Base-by-base conservation (phyloP, 2,329 filamentous ascomycete species). In the Trichoderma polysporum region DNA sequence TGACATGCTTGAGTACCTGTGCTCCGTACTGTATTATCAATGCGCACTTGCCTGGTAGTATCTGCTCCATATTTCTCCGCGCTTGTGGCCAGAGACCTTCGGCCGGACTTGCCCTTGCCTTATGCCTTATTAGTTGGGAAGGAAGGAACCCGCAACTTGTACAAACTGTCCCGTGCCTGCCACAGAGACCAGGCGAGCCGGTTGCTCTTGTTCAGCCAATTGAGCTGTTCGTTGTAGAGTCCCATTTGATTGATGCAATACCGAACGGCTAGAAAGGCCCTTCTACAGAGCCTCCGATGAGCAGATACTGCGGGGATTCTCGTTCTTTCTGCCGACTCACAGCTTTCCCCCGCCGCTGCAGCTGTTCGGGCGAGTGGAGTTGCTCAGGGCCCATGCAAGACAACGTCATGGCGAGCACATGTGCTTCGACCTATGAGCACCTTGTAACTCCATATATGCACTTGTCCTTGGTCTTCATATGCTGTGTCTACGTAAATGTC, bases 11-110 rank as follows among this genome's bases (percentile, higher is more conserved):
- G n/a, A n/a, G n/a, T n/a, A n/a, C n/a, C n/a, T n/a, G n/a, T n/a
- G n/a, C n/a, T n/a, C n/a, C n/a, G n/a, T n/a, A n/a, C n/a, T n/a
- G n/a, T n/a, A n/a, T n/a, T n/a, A n/a, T n/a, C n/a, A n/a, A n/a
- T n/a, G n/a, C n/a, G n/a, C n/a, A n/a, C n/a, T n/a, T n/a, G n/a
- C n/a, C n/a, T n/a, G n/a, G n/a, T n/a, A n/a, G n/a, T n/a, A n/a
- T n/a, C n/a, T 41, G 47, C 59, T 29, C 59, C 59, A 53, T 45
- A 54, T 63, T 63, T 63, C 47, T 63, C 47, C 60, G 60, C 57
- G 39, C 45, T 29, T 49, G 57, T 58, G 37, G 56, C 35, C 25
- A 31, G 17, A 47, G n/a, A 27, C 52, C 35, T 54, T 54, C 10
- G 50, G 47, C 19, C 33, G 49, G 50, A 31, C 60, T 29, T 52